These are phyloP conservation scores for Endogone sp. DNA, from an alignment of 192 early-diverging fungal genomes.

Conservation along the genomic window DNA sequence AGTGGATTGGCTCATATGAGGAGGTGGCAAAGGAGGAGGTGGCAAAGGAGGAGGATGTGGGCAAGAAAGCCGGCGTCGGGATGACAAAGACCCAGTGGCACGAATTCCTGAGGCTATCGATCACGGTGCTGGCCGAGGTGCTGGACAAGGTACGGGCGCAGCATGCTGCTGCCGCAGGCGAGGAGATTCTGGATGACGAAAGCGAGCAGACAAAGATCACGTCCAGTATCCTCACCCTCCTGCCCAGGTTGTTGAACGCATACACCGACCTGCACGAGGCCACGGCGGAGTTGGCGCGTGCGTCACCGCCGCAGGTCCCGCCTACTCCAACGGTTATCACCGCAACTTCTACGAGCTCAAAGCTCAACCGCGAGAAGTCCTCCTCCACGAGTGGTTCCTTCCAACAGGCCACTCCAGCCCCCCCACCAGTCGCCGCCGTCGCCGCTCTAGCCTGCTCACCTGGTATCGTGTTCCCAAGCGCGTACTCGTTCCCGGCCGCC, in stretches of 20 bases:
- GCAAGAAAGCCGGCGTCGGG: neutral
- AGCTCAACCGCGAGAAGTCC: neutral
- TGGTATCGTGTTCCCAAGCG: neutral
- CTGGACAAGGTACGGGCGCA: slow-evolving; percentile 30
- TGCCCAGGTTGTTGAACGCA: slow-evolving; percentile 23
- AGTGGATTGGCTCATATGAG: slow-evolving; percentile 33
- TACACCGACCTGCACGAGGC: slow-evolving; percentile 26
- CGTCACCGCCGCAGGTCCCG: neutral
- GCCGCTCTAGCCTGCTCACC: slow-evolving; percentile 1
- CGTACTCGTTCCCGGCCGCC: neutral
- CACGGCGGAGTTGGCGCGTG: slow-evolving; percentile 13
- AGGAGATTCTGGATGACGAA: slow-evolving; percentile 15
- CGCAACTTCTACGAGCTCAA: neutral
- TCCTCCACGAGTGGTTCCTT: neutral
- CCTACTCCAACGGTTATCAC: neutral
- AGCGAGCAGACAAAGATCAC: slow-evolving; percentile 9
- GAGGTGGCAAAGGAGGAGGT: slow-evolving; percentile 27
- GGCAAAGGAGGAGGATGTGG: neutral
- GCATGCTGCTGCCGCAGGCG: slow-evolving; percentile 11
- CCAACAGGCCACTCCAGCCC: neutral
- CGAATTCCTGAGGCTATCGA: slow-evolving; percentile 33
- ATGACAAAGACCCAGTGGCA: slow-evolving; percentile 35
- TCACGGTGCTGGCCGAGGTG: slow-evolving; percentile 30
- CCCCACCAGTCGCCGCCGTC: neutral
- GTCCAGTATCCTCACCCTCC: slow-evolving; percentile 10